A percentile compares a stretch with the other conserved stretches of the same genome.
phyloP scores from a whole-genome alignment of 148 eudicot species.

The Rhododendron molle region DNA sequence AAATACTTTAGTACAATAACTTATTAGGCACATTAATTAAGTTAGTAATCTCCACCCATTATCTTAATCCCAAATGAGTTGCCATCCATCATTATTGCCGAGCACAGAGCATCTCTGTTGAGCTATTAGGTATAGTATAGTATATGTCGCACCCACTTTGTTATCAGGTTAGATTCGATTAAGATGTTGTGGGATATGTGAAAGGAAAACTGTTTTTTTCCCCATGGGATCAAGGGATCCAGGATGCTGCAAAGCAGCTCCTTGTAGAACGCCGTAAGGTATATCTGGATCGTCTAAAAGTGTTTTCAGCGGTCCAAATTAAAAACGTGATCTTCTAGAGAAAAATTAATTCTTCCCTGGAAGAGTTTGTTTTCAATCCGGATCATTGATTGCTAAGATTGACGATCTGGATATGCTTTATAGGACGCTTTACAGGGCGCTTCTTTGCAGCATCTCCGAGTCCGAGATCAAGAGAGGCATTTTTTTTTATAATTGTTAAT shows the following conservation, averaged over 20 bases:
- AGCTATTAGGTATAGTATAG: not conserved
- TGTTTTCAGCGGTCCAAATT: no score
- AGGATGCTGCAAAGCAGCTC: no score
- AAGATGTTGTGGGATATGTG: not conserved
- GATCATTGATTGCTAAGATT: no score
- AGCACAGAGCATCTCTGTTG: not conserved
- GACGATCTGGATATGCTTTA: no score
- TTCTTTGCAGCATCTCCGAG: no score
- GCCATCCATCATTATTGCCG: not conserved
- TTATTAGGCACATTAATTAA: not conserved
- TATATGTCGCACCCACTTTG: not conserved
- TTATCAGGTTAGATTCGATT: not conserved
- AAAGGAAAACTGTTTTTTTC: not conserved
- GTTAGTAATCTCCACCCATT: not conserved
- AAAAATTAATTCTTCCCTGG: no score
- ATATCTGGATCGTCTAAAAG: no score
- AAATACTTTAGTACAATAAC: not conserved
- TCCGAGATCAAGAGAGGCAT: no score
- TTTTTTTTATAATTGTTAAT: no score
- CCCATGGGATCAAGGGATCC: not conserved
- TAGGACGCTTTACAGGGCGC: no score
- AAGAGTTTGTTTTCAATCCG: no score
- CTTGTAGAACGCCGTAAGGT: rapidly evolving
- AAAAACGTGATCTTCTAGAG: no score
- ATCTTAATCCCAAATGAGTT: not conserved